These are phyloP conservation scores for Immersiella caudata DNA, from an alignment of 495 filamentous ascomycete genomes.

Conservation along the genomic window DNA sequence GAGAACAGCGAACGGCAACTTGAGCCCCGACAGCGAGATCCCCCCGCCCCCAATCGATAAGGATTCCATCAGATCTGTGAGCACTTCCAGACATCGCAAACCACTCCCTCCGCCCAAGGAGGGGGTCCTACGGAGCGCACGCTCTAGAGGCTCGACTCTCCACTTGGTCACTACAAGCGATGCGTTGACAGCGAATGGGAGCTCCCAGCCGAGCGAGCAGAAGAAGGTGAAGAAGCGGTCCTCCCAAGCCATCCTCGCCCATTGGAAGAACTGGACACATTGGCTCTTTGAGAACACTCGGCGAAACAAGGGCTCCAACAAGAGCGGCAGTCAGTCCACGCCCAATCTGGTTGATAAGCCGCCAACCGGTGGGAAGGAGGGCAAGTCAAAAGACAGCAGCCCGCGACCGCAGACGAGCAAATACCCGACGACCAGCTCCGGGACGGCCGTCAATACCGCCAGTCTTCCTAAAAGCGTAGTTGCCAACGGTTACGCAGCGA, in stretches of 20 bases:
- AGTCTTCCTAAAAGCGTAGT: conserved; percentile 41
- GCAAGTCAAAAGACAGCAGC: conserved; percentile 50
- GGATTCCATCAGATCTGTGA: conserved; percentile 70
- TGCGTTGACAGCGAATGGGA: conserved; percentile 36
- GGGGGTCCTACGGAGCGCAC: conserved; percentile 57
- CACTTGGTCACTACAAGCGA: conserved; percentile 72
- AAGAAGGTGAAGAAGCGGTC: conserved; percentile 52
- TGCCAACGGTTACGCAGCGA: conserved; percentile 40
- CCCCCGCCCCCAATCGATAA: conserved; percentile 76
- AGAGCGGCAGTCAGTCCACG: conserved; percentile 56
- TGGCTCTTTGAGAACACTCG: conserved; percentile 56
- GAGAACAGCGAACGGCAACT: conserved; percentile 37
- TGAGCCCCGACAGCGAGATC: conserved; percentile 46
- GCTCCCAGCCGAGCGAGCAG: conserved; percentile 31
- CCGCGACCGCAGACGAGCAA: conserved; percentile 59
- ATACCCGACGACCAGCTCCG: conserved; percentile 40
- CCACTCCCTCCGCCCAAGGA: conserved; percentile 90
- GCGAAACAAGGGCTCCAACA: conserved; percentile 43
- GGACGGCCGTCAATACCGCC: conserved; percentile 28
- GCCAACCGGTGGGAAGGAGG: conserved; percentile 42
- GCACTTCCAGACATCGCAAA: conserved; percentile 66
- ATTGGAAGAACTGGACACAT: conserved; percentile 70
- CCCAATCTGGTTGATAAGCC: conserved; percentile 53
- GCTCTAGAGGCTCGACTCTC: conserved; percentile 75
- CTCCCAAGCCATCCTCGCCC: conserved; percentile 59